Conservation (phyloP, 2,329 filamentous ascomycete genomes). For the Graphilbum fragrans region DNA sequence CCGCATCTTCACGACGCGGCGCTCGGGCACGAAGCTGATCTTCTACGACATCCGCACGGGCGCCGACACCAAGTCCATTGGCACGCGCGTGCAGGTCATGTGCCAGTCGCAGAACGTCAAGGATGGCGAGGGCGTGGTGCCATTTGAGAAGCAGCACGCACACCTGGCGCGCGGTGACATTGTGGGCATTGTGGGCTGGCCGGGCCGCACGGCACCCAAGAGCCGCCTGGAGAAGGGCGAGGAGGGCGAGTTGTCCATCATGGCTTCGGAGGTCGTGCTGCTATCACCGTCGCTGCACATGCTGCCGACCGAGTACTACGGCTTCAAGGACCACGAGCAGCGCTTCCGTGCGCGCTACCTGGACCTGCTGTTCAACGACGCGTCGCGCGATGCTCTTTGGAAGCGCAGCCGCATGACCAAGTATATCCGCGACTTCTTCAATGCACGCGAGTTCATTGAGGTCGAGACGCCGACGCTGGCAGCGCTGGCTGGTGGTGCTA, state of each 20-base stretch:
- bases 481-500: constrained; percentile 87
- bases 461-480: constrained; percentile 98
- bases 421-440: constrained; percentile 82
- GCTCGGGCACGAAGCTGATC: constrained; percentile 70
- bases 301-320: constrained; percentile 81
- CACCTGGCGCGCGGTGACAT: constrained; percentile 84
- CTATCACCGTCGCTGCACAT: constrained; percentile 86
- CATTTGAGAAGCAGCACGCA: constrained; percentile 81
- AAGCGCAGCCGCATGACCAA: constrained; percentile 78
- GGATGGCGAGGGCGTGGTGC: constrained; percentile 33
- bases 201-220: constrained; percentile 79
- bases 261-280: constrained; percentile 74
- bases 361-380: constrained; percentile 94
- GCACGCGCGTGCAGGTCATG: constrained; percentile 77
- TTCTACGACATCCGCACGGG: constrained; percentile 74
- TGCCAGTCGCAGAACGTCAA: constrained; percentile 73
- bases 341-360: constrained; percentile 88
- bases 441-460: constrained; percentile 78
- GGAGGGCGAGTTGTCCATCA: constrained; percentile 88
- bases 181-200: constrained; percentile 75
- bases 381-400: constrained; percentile 69
- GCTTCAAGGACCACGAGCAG: constrained; percentile 91
- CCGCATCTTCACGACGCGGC: constrained; percentile 80
- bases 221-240: constrained; percentile 66
- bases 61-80: constrained; percentile 44